Percentiles rank a stretch among this genome's conserved stretches.
These are phyloP conservation scores for Hypoxylon subgilvum DNA, from an alignment of 495 filamentous ascomycete genomes.

Conservation along the genomic window DNA sequence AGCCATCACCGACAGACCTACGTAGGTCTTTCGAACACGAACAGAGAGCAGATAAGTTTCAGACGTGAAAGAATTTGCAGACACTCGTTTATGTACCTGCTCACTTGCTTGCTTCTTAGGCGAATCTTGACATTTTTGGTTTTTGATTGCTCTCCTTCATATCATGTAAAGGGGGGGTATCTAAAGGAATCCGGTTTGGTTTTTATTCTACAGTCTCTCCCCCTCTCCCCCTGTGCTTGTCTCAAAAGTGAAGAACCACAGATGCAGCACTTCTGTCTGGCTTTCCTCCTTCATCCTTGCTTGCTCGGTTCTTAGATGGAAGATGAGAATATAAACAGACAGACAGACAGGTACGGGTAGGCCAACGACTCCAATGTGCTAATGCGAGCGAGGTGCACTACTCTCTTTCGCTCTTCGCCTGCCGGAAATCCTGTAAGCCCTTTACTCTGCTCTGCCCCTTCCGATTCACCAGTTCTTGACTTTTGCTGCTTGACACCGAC, in stretches of 20 bases:
- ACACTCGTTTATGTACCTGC: too few species aligned
- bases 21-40: too few species aligned
- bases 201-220: conserved; percentile 47
- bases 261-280: conserved; percentile 24
- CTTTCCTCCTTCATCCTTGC: conserved; percentile 8
- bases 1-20: too few species aligned
- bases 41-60: too few species aligned
- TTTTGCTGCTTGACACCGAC: not conserved
- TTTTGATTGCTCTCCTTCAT: conserved; percentile 22
- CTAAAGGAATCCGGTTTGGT: too few species aligned
- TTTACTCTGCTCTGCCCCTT: not conserved
- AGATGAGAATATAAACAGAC: conserved; percentile 7
- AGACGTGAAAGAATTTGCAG: too few species aligned
- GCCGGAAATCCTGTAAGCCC: conserved; percentile 4
- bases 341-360: conserved; percentile 14
- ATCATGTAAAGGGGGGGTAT: conserved; percentile 42
- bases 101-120: too few species aligned
- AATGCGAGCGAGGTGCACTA: conserved; percentile 22
- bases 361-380: conserved; percentile 32
- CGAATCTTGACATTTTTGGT: too few species aligned
- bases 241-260: too few species aligned
- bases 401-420: conserved; percentile 7
- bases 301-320: not conserved
- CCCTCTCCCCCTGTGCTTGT: too few species aligned
- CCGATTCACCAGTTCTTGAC: not conserved